Evolutionary conservation across 208 protist genomes (phyloP).

Genomic region (Phytomonas serpens): DNA sequence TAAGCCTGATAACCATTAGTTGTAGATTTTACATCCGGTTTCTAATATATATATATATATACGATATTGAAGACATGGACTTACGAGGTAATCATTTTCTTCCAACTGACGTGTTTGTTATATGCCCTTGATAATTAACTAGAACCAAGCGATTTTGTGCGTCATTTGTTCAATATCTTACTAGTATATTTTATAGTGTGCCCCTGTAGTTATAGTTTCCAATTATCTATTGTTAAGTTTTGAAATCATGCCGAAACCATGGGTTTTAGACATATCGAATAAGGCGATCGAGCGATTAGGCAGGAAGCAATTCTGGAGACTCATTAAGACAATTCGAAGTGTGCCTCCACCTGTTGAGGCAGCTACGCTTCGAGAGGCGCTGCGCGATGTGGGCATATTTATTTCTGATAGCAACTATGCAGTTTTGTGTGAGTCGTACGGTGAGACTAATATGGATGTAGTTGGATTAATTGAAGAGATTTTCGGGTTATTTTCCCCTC

Average conservation of each 20-base stretch:
- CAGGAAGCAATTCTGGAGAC: slow-evolving; percentile 52
- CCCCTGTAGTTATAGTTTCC: not conserved
- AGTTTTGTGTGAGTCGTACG: slow-evolving; percentile 24
- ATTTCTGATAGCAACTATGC: slow-evolving; percentile 51
- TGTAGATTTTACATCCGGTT: not conserved
- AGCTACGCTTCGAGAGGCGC: slow-evolving; percentile 37
- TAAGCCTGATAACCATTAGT: not conserved
- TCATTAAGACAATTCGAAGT: slow-evolving; percentile 31
- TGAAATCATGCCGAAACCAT: slow-evolving; percentile 3
- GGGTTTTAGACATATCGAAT: slow-evolving; percentile 20
- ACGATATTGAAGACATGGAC: not conserved
- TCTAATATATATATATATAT: not conserved
- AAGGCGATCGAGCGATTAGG: slow-evolving; percentile 66
- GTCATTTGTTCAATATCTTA: not conserved
- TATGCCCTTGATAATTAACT: not conserved
- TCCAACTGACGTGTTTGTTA: not conserved
- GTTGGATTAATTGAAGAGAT: slow-evolving; percentile 23
- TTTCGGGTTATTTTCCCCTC: slow-evolving; percentile 26
- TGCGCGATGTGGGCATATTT: slow-evolving; percentile 59
- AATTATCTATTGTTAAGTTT: slow-evolving; percentile 3
- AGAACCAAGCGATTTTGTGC: not conserved
- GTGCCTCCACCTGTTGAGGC: slow-evolving; percentile 20
- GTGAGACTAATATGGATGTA: not conserved
- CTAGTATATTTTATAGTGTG: not conserved
- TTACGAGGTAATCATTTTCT: not conserved